phyloP scores from a whole-genome alignment of 768 basidiomycete species.

The Termitomyces sp. region DNA sequence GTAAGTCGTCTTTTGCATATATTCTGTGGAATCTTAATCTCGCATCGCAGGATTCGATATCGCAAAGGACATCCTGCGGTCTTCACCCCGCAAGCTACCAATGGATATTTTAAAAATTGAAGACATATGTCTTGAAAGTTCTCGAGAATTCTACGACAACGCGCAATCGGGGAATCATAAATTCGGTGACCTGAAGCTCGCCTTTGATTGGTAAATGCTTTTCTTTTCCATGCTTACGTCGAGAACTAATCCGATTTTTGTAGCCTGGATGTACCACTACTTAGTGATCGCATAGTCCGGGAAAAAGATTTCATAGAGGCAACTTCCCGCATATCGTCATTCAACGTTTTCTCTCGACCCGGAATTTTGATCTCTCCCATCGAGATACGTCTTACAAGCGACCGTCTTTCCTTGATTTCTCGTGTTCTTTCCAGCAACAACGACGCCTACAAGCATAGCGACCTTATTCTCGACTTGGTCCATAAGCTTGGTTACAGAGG shows the following conservation, averaged over 20 bases:
- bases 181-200: slow-evolving; percentile 92
- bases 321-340: slow-evolving; percentile 91
- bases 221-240: background rate
- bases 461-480: slow-evolving; percentile 87
- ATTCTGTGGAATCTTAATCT: background rate
- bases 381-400: slow-evolving; percentile 88
- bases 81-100: slow-evolving; percentile 38
- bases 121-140: slow-evolving; percentile 73
- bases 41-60: slow-evolving; percentile 52
- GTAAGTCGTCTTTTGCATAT: slow-evolving; percentile 45
- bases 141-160: slow-evolving; percentile 93
- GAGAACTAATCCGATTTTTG: background rate
- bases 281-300: slow-evolving; percentile 51
- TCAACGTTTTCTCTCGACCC: slow-evolving; percentile 71
- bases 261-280: slow-evolving; percentile 72
- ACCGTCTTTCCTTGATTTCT: slow-evolving; percentile 83
- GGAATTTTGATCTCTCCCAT: slow-evolving; percentile 82
- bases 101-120: slow-evolving; percentile 54
- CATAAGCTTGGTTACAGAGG: slow-evolving; percentile 79
- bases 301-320: slow-evolving; percentile 97
- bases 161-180: slow-evolving; percentile 89
- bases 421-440: slow-evolving; percentile 78
- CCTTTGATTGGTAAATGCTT: slow-evolving; percentile 82
- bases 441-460: slow-evolving; percentile 87
- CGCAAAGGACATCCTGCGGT: slow-evolving; percentile 54